These are phyloP conservation scores for Brassica balearica DNA, from an alignment of 441 rosid species.

Conservation along the genomic window DNA sequence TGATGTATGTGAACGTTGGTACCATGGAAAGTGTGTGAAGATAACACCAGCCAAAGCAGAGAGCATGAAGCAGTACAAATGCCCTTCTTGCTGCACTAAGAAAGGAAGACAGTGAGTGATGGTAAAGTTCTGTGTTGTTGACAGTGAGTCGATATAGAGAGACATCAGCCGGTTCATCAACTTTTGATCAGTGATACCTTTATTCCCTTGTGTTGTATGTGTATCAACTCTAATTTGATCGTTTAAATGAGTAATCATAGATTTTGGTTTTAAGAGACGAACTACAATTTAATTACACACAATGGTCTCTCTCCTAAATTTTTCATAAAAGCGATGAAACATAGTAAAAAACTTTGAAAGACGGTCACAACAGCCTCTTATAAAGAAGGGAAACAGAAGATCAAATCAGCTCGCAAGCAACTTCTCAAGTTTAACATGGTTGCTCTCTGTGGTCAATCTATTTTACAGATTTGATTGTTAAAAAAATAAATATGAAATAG, in stretches of 20 bases:
- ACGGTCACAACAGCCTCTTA: slow-evolving; percentile 3
- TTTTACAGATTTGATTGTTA: slow-evolving; percentile 37
- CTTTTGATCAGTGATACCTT: slow-evolving; percentile 17
- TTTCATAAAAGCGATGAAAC: slow-evolving; percentile 6
- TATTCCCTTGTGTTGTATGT: slow-evolving; percentile 12
- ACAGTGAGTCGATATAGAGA: neutral
- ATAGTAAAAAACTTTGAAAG: neutral
- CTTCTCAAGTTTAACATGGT: slow-evolving; percentile 18
- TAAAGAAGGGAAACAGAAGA: neutral
- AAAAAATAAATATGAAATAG: neutral
- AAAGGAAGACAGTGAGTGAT: slow-evolving; percentile 54
- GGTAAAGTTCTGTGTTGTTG: neutral
- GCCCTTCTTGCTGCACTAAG: slow-evolving; percentile 79
- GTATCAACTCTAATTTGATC: slow-evolving; percentile 13
- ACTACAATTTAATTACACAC: neutral
- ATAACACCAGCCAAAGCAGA: slow-evolving; percentile 89
- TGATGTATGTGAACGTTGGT: slow-evolving; percentile 84
- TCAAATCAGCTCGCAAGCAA: slow-evolving; percentile 29
- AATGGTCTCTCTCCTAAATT: slow-evolving; percentile 11
- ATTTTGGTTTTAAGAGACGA: neutral
- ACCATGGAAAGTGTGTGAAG: slow-evolving; percentile 85
- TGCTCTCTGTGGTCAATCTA: slow-evolving; percentile 37
- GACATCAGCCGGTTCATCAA: slow-evolving; percentile 14
- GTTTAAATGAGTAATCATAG: slow-evolving; percentile 20
- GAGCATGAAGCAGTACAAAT: slow-evolving; percentile 81